Evolutionary conservation across 441 rosid species (phyloP), one percentile per base, ranked within the genome.

Genomic region (Bruguiera hainesii): DNA sequence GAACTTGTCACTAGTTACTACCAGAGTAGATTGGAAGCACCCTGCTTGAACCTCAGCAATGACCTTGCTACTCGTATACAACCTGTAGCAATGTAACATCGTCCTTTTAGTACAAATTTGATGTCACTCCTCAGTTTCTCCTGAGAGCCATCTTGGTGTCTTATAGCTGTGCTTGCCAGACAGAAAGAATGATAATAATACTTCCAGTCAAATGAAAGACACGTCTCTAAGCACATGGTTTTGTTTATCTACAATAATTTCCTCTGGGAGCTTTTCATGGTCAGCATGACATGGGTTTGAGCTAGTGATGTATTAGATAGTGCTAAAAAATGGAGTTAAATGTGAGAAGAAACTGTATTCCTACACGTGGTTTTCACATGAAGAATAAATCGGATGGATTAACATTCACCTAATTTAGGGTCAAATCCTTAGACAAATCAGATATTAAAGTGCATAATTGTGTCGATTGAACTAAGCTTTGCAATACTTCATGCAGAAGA

Each of bases 251-350:
- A 62, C 4, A 25, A 63, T 61, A 21, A 35, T 35, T 33, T 35
- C 20, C 26, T 35, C 18, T 33, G 31, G 56, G 61, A 66, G 8
- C 6, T 11, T n/a, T 42, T 55, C 16, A 57, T 26, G n/a, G 20
- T 46, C 29, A 66, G 16, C 5, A 56, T 8, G 15, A 7, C 29
- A 21, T 20, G 62, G 56, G 63, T 56, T 67, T 67, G 63, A 21
- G 29, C 16, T 29, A 15, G 48, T 8, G 16, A 39, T 3, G 15
- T 39, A 13, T 13, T 39, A 57, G 30, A 58, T 57, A 26, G 63
- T 39, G 11, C 48, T 25, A 28, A 48, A 67, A 58, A 11, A 11
- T n/a, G 15, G n/a, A 29, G 46, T 46, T 20, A 16, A 29, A 58
- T 28, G 29, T 16, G 9, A 30, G 50, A 49, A 49, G n/a, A 33